These are phyloP conservation scores for Gymnopilus dilepis DNA, from an alignment of 768 basidiomycete species.

Conservation along the genomic window DNA sequence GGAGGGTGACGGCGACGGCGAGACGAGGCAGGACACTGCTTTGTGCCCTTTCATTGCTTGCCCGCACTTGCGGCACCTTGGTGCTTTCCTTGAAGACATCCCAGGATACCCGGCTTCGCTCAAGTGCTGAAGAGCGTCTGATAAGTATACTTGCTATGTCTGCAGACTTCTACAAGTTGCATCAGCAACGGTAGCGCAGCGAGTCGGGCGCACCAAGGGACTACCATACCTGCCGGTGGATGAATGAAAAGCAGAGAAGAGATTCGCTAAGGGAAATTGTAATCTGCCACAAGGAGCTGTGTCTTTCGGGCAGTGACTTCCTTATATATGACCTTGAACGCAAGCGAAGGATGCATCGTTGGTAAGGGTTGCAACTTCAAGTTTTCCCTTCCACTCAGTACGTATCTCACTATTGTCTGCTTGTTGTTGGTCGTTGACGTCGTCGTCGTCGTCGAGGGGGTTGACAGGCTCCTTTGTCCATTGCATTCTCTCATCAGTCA, in stretches of 20 bases:
- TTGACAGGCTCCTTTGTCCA: neutral
- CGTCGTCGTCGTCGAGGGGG: neutral
- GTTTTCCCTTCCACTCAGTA: neutral
- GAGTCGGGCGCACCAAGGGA: neutral
- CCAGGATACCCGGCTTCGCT: neutral
- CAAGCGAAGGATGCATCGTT: slow-evolving; percentile 13
- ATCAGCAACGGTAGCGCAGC: neutral
- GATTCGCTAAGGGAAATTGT: neutral
- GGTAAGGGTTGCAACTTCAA: slow-evolving; percentile 13
- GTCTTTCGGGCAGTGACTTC: neutral
- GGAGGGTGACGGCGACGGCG: neutral
- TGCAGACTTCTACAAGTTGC: neutral
- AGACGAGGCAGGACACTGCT: slow-evolving; percentile 7
- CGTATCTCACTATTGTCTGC: neutral
- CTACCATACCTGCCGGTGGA: neutral
- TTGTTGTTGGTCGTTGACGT: neutral
- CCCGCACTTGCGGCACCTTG: slow-evolving; percentile 23
- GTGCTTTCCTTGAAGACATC: slow-evolving; percentile 16
- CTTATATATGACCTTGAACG: slow-evolving; percentile 14
- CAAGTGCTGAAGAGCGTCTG: neutral
- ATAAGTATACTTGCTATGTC: neutral
- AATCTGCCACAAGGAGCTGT: slow-evolving; percentile 8
- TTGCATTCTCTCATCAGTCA: neutral
- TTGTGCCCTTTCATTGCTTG: slow-evolving; percentile 24
- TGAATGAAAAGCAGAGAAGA: slow-evolving; percentile 1